Percentiles rank a stretch among this genome's conserved stretches.
Evolutionary conservation across 805 yeast genomes (phyloP).

Genomic region (Wickerhamia fluorescens): DNA sequence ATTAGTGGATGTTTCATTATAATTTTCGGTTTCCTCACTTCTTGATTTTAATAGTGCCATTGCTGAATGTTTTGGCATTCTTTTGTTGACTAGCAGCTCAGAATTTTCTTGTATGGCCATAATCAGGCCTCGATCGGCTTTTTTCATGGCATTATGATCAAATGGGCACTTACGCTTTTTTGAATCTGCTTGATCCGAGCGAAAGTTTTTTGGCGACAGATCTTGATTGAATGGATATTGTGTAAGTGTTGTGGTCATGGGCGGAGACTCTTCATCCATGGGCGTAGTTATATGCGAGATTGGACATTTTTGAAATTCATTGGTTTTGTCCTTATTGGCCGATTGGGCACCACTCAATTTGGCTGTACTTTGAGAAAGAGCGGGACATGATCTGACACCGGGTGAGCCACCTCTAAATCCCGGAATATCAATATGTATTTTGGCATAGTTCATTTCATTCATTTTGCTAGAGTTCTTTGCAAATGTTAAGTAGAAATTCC

Average conservation of each 20-base stretch:
- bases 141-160: slow-evolving; percentile 15
- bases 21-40: too few relatives aligned
- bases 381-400: slow-evolving; percentile 13
- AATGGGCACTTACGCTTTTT: slow-evolving; percentile 26
- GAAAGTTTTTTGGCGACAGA: too few relatives aligned
- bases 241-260: too few relatives aligned
- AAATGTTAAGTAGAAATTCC: slow-evolving; percentile 35
- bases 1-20: too few relatives aligned
- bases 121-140: too few relatives aligned
- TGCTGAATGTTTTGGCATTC: background rate
- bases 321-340: slow-evolving; percentile 1
- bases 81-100: background rate
- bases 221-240: too few relatives aligned
- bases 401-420: slow-evolving; percentile 12
- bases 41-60: too few relatives aligned
- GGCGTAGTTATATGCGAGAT: slow-evolving; percentile 18
- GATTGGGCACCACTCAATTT: slow-evolving; percentile 1
- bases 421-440: slow-evolving; percentile 25
- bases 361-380: slow-evolving; percentile 4
- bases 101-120: background rate
- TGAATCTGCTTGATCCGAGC: slow-evolving; percentile 1
- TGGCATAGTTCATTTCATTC: slow-evolving; percentile 24
- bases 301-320: slow-evolving; percentile 15
- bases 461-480: slow-evolving; percentile 23
- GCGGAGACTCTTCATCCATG: slow-evolving; percentile 12